These are phyloP conservation scores for Aureobasidium mangrovei DNA, from an alignment of 2,329 filamentous ascomycete species.

Conservation along the genomic window DNA sequence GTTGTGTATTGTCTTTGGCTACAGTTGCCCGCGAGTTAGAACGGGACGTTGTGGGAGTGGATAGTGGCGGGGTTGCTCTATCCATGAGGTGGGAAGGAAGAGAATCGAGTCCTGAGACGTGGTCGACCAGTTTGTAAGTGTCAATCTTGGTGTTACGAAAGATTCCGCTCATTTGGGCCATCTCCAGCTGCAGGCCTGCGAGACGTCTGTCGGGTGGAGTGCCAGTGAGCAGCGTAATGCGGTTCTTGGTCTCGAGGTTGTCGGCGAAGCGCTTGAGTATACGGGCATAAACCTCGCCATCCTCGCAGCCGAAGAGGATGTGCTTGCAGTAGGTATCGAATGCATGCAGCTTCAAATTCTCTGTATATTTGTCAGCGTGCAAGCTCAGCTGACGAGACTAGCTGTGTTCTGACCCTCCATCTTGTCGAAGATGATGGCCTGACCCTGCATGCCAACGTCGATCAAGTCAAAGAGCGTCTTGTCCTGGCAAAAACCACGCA, in stretches of 20 bases:
- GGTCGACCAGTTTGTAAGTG: slow-evolving; percentile 14
- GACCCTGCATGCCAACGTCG: slow-evolving; percentile 35
- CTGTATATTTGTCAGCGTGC: slow-evolving; percentile 26
- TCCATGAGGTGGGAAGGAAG: neutral
- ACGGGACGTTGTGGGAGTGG: slow-evolving; percentile 1
- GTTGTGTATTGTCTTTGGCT: neutral
- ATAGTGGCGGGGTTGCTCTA: neutral
- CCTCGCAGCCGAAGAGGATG: slow-evolving; percentile 51
- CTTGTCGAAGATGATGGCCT: slow-evolving; percentile 31
- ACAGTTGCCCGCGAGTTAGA: neutral
- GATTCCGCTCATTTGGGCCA: slow-evolving; percentile 42
- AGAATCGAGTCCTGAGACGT: neutral
- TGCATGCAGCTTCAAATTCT: slow-evolving; percentile 46
- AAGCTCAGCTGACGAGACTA: neutral
- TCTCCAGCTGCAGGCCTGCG: slow-evolving; percentile 41
- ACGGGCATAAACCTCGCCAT: slow-evolving; percentile 46
- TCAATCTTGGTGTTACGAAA: slow-evolving; percentile 47
- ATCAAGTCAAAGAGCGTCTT: slow-evolving; percentile 52
- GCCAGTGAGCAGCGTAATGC: slow-evolving; percentile 49
- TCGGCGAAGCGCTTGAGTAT: slow-evolving; percentile 42
- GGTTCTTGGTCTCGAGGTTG: slow-evolving; percentile 36
- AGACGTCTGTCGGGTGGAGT: slow-evolving; percentile 48
- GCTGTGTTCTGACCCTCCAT: slow-evolving; percentile 36
- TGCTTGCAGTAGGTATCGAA: slow-evolving; percentile 53
- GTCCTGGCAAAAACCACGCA: slow-evolving; percentile 49